Evolutionary conservation across 208 protist genomes (phyloP).

Genomic region (Hexamita inflata): DNA sequence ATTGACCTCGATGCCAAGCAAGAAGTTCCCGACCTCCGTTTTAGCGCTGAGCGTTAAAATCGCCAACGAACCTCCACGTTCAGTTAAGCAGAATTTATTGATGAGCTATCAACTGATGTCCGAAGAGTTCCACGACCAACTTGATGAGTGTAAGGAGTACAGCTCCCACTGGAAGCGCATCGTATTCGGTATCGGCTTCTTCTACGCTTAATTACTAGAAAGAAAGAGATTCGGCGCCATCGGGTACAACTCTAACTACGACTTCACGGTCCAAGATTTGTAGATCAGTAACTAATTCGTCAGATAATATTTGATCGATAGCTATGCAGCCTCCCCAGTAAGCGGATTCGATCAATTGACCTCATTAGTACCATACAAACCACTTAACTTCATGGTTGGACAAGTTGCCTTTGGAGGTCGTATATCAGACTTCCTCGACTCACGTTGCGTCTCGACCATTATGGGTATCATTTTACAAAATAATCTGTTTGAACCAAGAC

Average conservation of each 20-base stretch:
- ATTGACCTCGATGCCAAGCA: conserved; percentile 87
- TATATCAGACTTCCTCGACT: conserved; percentile 86
- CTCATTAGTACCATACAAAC: conserved; percentile 28
- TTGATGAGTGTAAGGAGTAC: conserved; percentile 57
- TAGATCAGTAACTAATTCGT: conserved; percentile 73
- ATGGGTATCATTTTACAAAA: no score
- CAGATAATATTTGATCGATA: conserved; percentile 61
- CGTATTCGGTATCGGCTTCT: conserved; percentile 87
- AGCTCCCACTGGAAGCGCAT: conserved; percentile 67
- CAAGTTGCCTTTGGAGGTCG: conserved; percentile 92
- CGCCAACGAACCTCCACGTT: conserved; percentile 93
- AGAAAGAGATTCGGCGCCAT: conserved; percentile 79
- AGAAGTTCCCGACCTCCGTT: conserved; percentile 82
- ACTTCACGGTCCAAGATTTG: conserved; percentile 84
- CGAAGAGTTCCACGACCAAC: neutral
- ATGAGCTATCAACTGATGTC: neutral
- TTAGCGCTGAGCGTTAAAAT: conserved; percentile 93
- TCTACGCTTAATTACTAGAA: conserved; percentile 82
- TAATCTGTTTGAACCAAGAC: no score
- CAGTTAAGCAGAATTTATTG: conserved; percentile 70
- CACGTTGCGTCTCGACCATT: conserved; percentile 51
- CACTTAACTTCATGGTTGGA: conserved; percentile 40
- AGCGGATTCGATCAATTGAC: neutral
- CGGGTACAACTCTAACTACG: conserved; percentile 92
- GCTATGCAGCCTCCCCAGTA: neutral